Percentiles rank a stretch among this genome's conserved stretches.
phyloP scores from a whole-genome alignment of 176 grass and related monocot species.

The Ananas comosus region DNA sequence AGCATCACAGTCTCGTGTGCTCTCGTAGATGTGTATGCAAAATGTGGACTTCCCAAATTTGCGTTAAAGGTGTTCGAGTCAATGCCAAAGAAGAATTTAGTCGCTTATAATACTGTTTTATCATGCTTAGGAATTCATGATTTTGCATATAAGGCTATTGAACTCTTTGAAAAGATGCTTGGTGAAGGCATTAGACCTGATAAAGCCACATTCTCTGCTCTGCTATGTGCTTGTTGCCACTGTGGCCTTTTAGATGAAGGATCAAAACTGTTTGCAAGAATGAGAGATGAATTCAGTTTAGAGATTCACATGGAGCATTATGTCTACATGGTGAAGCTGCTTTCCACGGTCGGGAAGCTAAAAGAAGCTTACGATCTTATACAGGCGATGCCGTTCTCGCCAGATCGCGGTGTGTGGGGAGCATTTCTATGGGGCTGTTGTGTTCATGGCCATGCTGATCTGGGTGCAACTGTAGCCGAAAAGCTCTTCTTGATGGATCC shows the following conservation, averaged over 20 bases:
- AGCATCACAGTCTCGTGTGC: conserved; percentile 39
- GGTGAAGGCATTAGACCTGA: conserved; percentile 31
- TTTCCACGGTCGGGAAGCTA: conserved; percentile 40
- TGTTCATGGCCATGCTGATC: conserved; percentile 42
- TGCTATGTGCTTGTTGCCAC: conserved; percentile 55
- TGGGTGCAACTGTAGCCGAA: conserved; percentile 37
- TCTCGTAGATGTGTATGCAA: conserved; percentile 56
- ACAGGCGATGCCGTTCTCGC: conserved; percentile 31
- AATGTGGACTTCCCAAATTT: conserved; percentile 44
- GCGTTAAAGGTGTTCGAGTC: conserved; percentile 35
- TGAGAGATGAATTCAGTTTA: conserved; percentile 45
- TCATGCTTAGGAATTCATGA: conserved; percentile 56
- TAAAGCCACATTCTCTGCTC: conserved; percentile 47
- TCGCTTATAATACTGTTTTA: conserved; percentile 53
- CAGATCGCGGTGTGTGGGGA: conserved; percentile 61
- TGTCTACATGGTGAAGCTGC: conserved; percentile 68
- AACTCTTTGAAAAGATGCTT: conserved; percentile 41
- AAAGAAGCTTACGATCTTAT: conserved; percentile 62
- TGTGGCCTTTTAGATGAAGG: conserved; percentile 44
- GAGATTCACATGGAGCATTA: conserved; percentile 42
- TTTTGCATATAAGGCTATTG: conserved; percentile 32
- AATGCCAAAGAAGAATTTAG: conserved; percentile 30
- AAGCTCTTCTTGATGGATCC: conserved; percentile 42
- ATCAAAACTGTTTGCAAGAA: conserved; percentile 51
- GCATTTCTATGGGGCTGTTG: conserved; percentile 65